A percentile compares a stretch with the other conserved stretches of the same genome.
These are phyloP conservation scores for Escovopsis sp. DNA, from an alignment of 2,329 filamentous ascomycete species.

Conservation along the genomic window DNA sequence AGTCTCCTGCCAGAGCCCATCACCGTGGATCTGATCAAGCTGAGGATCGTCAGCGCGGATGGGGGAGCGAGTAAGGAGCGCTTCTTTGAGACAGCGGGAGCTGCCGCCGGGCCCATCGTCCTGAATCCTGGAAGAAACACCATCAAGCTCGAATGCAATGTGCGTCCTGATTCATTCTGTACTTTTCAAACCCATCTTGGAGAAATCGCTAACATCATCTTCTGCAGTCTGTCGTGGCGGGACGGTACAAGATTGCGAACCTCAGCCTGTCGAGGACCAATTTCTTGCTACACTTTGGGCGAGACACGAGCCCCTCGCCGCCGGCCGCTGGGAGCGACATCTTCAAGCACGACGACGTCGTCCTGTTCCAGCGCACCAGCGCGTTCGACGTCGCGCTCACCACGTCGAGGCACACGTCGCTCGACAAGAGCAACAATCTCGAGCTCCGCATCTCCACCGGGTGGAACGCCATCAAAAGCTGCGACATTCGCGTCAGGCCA, in stretches of 20 bases:
- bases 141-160: conserved; percentile 21
- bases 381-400: conserved; percentile 54
- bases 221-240: conserved; percentile 49
- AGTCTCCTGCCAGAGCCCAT: conserved; percentile 61
- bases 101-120: conserved; percentile 8
- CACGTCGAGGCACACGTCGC: conserved; percentile 55
- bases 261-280: conserved; percentile 50
- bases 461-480: conserved; percentile 50
- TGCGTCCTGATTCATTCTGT: conserved; percentile 14
- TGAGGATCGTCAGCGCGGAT: conserved; percentile 44
- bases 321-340: conserved; percentile 31
- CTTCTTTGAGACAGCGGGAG: conserved; percentile 14
- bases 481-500: conserved; percentile 45
- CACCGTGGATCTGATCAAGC: conserved; percentile 45
- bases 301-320: conserved; percentile 29
- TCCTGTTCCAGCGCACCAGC: conserved; percentile 56
- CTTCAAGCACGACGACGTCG: conserved; percentile 44
- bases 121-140: conserved; percentile 34
- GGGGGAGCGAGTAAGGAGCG: conserved; percentile 46
- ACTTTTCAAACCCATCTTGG: too few relatives aligned
- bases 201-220: too few relatives aligned
- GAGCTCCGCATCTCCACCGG: conserved; percentile 60
- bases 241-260: conserved; percentile 60
- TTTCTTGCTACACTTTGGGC: conserved; percentile 49
- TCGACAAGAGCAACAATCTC: conserved; percentile 64